Base-by-base conservation (phyloP, 2,329 filamentous ascomycete species). In the Aspergillus unguis region DNA sequence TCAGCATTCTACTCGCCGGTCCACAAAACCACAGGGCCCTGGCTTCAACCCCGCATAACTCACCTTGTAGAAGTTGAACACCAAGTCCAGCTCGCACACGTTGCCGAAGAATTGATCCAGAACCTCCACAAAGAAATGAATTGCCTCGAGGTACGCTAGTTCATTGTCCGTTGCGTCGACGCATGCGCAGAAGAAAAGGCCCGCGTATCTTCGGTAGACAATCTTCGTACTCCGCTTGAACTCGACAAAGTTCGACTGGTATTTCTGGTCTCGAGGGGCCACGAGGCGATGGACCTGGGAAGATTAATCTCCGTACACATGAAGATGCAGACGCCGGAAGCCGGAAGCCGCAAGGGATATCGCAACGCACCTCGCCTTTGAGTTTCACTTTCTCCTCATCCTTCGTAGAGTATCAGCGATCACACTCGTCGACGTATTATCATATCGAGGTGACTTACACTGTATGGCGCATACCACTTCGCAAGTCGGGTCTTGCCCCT, bases 121-220 rank as follows among this genome's bases (percentile, higher is more conserved):
- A 57, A 99, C 94, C 78, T 99, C 94, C 64, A 99, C 94, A 68
- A 99, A 99, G 80, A 99, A 99, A 76, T 99, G 94, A 67, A 99
- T 96, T 5, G 92, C 94, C 76, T 99, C 94, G 54, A 99, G 82
- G 68, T 91, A 97, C 27, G 94, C 92, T 56, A 99, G 80, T 78
- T 99, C 94, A 75, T 97, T 99, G 75, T 99, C 94, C 73, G 96
- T 97, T 47, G 92, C 95, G 75, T 99, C 94, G 70, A 99, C 94
- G 75, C 94, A 97, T 49, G 92, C 95, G 79, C 94, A 99, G 80
- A 99, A 99, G 83, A 99, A 99, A 54, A 99, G 85, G 0, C 94
- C 94, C 0, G 94, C 94, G 75, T 99, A 99, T 58, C 94, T 88
- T 41, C 95, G 87, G 78, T 99, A 99, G 49, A 99, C 90, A 65